Base-by-base conservation (phyloP, 192 early-diverging fungal species). In the Tieghemiomyces parasiticus region DNA sequence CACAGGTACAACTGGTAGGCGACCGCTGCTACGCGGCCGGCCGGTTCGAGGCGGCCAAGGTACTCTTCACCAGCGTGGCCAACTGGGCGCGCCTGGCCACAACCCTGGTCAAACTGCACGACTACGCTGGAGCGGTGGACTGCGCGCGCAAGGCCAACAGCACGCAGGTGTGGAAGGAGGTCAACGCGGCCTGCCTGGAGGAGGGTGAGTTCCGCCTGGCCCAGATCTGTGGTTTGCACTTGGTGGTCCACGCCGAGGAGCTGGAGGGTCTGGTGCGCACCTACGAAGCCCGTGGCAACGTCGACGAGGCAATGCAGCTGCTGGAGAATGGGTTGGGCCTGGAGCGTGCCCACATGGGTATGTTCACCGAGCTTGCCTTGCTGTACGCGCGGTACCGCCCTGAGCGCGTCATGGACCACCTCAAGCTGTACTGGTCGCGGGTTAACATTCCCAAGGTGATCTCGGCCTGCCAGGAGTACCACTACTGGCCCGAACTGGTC, bases 401-500 rank as follows among this genome's bases (percentile, higher is more conserved):
- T 0, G 95, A 95, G 62, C 82, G 87, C 56, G 84, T 97, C 73
- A 93, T 94, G 87, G 93, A 96, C 66, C 96, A 99, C 61, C 78
- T 99, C 61, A 91, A 93, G 68, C 78, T 97, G 51, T 97, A 93
- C 74, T 93, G 90, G 81, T 87, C 89, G 58, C 90, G 96, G 53
- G 87, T 97, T 77, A 99, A 99, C 72, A 96, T 96, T 56, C 94
- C 96, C 58, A 99, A 99, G 82, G 96, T 97, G 52, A 99, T 99
- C 61, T 74, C 87, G 32, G 83, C 93, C 12, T 93, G 91, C 69
- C 89, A 94, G 71, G 76, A 81, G 12, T 89, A 89, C 24, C 94
- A 97, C 61, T 71, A 97, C 66, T 99, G 94, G 94, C 84, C 88
- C 25, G 92, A 97, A 71, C 79, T 97, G 42, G 94, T 97, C 38